Conservation (phyloP, 2,329 filamentous ascomycete species). For the Cadophora luteo-olivacea region DNA sequence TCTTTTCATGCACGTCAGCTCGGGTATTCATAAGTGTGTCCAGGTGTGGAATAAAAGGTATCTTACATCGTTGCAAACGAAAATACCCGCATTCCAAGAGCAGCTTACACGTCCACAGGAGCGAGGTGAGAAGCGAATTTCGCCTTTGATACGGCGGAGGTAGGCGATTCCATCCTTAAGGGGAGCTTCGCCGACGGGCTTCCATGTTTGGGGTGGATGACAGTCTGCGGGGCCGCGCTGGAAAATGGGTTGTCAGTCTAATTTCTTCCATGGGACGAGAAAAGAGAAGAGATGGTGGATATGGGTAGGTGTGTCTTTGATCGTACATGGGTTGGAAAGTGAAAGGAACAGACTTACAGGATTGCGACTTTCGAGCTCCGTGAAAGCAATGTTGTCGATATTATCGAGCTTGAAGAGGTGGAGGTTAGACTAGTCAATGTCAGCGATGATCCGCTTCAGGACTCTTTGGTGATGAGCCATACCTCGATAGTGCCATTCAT, state of each 20-base stretch:
- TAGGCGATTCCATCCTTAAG: background rate
- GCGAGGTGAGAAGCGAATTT: background rate
- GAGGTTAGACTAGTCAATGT: no score
- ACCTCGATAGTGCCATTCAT: background rate
- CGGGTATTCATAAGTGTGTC: no score
- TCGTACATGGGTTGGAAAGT: no score
- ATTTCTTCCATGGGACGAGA: no score
- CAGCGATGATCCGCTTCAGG: no score
- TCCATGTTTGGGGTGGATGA: background rate
- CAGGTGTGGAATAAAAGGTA: no score
- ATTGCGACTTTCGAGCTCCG: background rate
- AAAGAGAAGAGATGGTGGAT: no score
- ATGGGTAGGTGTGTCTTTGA: no score
- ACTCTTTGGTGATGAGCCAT: no score
- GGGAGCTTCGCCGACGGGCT: background rate
- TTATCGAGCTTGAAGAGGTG: background rate
- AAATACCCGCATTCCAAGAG: background rate
- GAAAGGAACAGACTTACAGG: background rate
- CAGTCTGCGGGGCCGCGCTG: background rate
- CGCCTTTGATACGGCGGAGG: background rate
- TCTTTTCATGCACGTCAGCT: background rate
- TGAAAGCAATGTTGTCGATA: background rate
- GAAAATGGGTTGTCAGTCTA: no score
- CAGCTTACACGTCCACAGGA: background rate
- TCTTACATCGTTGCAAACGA: background rate